Evolutionary conservation across 2,329 filamentous ascomycete species (phyloP).

Genomic region (Nothophaeocryptopus gaeumannii): DNA sequence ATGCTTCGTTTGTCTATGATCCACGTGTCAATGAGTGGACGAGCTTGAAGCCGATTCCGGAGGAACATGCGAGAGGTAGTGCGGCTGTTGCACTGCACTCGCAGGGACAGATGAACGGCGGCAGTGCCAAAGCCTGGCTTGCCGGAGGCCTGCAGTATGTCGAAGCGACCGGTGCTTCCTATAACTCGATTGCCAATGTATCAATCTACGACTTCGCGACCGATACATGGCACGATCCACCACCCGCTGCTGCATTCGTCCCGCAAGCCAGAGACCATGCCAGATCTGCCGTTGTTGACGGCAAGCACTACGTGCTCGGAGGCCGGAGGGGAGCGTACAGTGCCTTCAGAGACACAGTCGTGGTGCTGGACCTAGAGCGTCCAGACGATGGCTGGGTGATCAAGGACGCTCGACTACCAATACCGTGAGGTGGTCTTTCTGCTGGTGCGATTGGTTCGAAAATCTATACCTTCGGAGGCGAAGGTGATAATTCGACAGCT

Average conservation of each 20-base stretch:
- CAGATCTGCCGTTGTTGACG: too few relatives aligned
- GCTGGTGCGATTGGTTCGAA: neutral
- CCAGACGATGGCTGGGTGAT: neutral
- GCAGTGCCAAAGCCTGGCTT: too few relatives aligned
- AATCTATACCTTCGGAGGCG: neutral
- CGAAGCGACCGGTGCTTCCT: too few relatives aligned
- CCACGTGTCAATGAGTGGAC: neutral
- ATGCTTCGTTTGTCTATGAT: neutral
- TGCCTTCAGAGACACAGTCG: neutral
- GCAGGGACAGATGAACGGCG: too few relatives aligned
- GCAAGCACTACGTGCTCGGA: neutral
- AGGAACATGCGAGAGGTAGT: too few relatives aligned
- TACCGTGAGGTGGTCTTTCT: neutral
- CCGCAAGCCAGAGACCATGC: too few relatives aligned
- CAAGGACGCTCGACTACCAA: neutral
- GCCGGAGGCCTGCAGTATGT: too few relatives aligned
- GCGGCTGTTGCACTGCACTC: too few relatives aligned
- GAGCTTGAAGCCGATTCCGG: neutral
- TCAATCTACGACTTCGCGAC: too few relatives aligned
- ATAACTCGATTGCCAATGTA: too few relatives aligned
- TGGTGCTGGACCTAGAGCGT: neutral
- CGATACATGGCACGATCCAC: too few relatives aligned
- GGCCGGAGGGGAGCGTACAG: neutral
- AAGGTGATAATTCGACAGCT: neutral
- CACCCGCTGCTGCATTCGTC: too few relatives aligned